phyloP scores from a whole-genome alignment of 108 stramenopile genomes.

The Cylindrotheca fusiformis region DNA sequence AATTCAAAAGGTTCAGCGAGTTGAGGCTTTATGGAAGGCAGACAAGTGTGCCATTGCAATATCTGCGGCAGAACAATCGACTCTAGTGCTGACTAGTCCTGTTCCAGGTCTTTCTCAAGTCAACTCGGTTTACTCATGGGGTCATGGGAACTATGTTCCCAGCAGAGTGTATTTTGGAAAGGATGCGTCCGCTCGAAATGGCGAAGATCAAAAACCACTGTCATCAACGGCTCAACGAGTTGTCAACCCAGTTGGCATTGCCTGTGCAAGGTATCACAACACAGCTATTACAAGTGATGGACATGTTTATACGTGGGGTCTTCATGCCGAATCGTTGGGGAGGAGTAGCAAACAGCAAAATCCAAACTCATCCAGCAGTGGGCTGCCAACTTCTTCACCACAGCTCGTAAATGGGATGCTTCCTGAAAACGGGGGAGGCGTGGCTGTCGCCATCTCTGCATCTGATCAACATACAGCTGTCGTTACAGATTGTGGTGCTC shows the following conservation, averaged over 20 bases:
- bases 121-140: constrained; percentile 78
- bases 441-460: constrained; percentile 73
- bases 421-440: constrained; percentile 77
- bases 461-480: constrained; percentile 79
- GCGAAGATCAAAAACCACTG: neutral
- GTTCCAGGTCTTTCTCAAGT: constrained; percentile 41
- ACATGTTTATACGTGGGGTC: constrained; percentile 91
- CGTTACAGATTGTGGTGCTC: constrained; percentile 62
- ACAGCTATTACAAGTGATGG: constrained; percentile 87
- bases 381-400: constrained; percentile 41
- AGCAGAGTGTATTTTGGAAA: constrained; percentile 56
- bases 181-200: neutral
- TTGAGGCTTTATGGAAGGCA: constrained; percentile 69
- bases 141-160: constrained; percentile 77
- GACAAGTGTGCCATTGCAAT: constrained; percentile 57
- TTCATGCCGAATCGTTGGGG: constrained; percentile 67
- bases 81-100: constrained; percentile 60
- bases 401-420: constrained; percentile 80
- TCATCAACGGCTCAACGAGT: constrained; percentile 7
- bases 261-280: constrained; percentile 79
- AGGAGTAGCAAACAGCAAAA: constrained; percentile 11
- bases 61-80: constrained; percentile 79
- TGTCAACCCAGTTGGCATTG: constrained; percentile 75
- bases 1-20: constrained; percentile 52
- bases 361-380: neutral